Percentiles rank a stretch among this genome's conserved stretches.
Conservation (phyloP, 2,329 filamentous ascomycete genomes). For the Arthrobotrys sphaeroides region DNA sequence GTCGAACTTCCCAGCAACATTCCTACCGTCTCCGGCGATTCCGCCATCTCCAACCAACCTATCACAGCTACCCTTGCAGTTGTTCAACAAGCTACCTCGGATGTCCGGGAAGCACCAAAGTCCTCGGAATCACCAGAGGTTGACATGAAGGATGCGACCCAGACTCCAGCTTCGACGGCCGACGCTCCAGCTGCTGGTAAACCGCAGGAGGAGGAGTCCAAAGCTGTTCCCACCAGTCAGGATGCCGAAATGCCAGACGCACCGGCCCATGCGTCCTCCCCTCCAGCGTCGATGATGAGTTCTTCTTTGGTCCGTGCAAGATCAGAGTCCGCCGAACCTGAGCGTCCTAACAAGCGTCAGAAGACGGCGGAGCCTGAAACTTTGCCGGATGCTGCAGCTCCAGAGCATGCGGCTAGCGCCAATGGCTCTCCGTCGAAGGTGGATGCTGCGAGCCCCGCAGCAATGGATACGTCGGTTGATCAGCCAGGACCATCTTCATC, state of each 20-base stretch:
- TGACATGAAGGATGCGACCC: conserved; percentile 43
- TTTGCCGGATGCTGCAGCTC: conserved; percentile 62
- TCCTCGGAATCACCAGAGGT: conserved; percentile 33
- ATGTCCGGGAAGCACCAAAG: conserved; percentile 32
- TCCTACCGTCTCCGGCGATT: conserved; percentile 46
- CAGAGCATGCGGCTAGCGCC: conserved; percentile 62
- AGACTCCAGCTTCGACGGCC: neutral
- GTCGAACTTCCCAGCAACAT: conserved; percentile 26
- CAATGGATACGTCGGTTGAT: conserved; percentile 58
- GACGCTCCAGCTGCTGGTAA: neutral
- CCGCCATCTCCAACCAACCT: conserved; percentile 33
- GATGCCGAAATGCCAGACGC: conserved; percentile 67
- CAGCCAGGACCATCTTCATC: conserved; percentile 23
- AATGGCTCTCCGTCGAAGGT: conserved; percentile 54
- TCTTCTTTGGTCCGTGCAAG: conserved; percentile 76
- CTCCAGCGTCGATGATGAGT: conserved; percentile 65
- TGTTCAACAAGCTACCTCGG: conserved; percentile 40
- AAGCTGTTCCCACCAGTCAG: conserved; percentile 61
- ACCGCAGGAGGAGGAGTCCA: conserved; percentile 60
- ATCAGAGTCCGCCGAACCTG: conserved; percentile 71
- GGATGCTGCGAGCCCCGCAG: conserved; percentile 40
- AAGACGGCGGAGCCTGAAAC: conserved; percentile 71
- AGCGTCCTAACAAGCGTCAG: conserved; percentile 81
- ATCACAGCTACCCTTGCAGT: conserved; percentile 54
- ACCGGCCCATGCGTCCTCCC: conserved; percentile 61